phyloP scores from a whole-genome alignment of 495 filamentous ascomycete species.

The Neurospora terricola region DNA sequence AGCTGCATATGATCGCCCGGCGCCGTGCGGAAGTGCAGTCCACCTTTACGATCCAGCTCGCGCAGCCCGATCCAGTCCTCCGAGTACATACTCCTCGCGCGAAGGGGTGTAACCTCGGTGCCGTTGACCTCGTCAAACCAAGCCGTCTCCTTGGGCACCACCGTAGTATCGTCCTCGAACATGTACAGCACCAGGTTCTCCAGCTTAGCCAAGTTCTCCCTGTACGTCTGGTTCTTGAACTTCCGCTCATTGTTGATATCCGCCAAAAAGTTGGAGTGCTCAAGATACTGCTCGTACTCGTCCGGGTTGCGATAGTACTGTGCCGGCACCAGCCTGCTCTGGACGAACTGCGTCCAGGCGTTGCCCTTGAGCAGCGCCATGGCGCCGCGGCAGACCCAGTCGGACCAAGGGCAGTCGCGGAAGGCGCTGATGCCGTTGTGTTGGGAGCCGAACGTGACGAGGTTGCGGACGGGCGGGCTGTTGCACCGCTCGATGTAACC shows the following conservation, averaged over 20 bases:
- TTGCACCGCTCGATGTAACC: conserved; percentile 92
- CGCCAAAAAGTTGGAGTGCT: conserved; percentile 87
- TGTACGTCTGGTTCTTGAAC: conserved; percentile 65
- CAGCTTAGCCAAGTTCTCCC: conserved; percentile 55
- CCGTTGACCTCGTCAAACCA: conserved; percentile 86
- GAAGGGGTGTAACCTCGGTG: conserved; percentile 55
- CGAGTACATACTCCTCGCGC: conserved; percentile 64
- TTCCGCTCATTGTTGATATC: conserved; percentile 92
- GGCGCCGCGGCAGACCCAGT: conserved; percentile 73
- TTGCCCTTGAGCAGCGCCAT: conserved; percentile 61
- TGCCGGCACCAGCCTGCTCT: conserved; percentile 74
- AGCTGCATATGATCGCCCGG: conserved; percentile 81
- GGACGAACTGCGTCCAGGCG: conserved; percentile 67
- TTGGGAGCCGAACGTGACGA: conserved; percentile 87
- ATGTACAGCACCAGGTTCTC: conserved; percentile 81
- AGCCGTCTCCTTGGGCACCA: conserved; percentile 81
- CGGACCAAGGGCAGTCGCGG: conserved; percentile 47
- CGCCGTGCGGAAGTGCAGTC: conserved; percentile 59
- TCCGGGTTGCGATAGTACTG: conserved; percentile 84
- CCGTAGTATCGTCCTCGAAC: conserved; percentile 78
- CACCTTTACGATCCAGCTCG: conserved; percentile 67
- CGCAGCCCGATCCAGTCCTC: conserved; percentile 94
- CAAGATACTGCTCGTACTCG: conserved; percentile 64
- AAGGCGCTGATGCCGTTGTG: conserved; percentile 91
- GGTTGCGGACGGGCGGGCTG: conserved; percentile 61